phyloP scores from a whole-genome alignment of 202 grass and related monocot genomes.

The Carex sylvatica region DNA sequence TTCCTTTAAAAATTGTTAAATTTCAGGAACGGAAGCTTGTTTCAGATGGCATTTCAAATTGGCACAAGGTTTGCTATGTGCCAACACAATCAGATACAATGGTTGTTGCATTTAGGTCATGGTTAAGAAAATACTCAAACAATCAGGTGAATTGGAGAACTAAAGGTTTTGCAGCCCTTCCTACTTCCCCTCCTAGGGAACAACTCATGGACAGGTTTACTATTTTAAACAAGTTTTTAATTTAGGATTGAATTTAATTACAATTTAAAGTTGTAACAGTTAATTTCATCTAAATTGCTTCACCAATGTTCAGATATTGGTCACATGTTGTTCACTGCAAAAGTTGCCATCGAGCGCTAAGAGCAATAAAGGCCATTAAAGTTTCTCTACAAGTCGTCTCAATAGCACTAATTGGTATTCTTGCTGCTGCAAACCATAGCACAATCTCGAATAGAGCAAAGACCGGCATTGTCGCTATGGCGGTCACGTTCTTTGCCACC shows the following conservation, averaged over 20 bases:
- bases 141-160: slow-evolving; percentile 28
- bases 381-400: slow-evolving; percentile 35
- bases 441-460: slow-evolving; percentile 25
- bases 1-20: background rate
- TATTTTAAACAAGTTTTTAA: background rate
- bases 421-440: slow-evolving; percentile 25
- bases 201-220: slow-evolving; percentile 41
- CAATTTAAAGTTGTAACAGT: too few species aligned
- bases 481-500: slow-evolving; percentile 5
- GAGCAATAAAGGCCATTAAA: slow-evolving; percentile 15
- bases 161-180: slow-evolving; percentile 13
- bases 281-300: too few species aligned
- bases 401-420: slow-evolving; percentile 23
- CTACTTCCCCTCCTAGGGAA: slow-evolving; percentile 28
- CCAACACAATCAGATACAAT: slow-evolving; percentile 44
- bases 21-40: slow-evolving; percentile 37
- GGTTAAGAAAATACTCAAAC: slow-evolving; percentile 46
- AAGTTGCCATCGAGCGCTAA: slow-evolving; percentile 32
- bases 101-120: slow-evolving; percentile 48
- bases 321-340: slow-evolving; percentile 44
- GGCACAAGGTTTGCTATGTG: slow-evolving; percentile 39
- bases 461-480: background rate
- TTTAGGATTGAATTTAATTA: too few species aligned
- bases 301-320: slow-evolving; percentile 29
- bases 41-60: slow-evolving; percentile 29